Conservation (phyloP, 1,139 yeast species). For the Saccharomycopsis crataegensis region DNA sequence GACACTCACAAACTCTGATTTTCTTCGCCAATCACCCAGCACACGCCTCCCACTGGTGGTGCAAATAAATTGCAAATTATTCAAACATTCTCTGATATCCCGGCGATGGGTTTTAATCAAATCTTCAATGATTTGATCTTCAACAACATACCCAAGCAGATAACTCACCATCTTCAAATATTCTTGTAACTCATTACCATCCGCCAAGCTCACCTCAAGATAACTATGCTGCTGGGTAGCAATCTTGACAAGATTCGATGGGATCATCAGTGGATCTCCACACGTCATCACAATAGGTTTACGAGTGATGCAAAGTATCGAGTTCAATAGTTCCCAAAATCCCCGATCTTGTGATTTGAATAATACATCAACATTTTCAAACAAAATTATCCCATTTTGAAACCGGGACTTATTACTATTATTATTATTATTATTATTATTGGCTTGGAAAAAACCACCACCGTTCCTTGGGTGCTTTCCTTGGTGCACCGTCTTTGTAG, state of each 20-base stretch:
- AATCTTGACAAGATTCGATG: conserved; percentile 41
- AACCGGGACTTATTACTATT: conserved; percentile 28
- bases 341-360: conserved; percentile 68
- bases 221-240: conserved; percentile 38
- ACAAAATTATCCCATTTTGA: conserved; percentile 61
- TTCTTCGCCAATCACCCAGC: neutral
- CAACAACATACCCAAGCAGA: conserved; percentile 33
- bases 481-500: conserved; percentile 71
- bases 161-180: conserved; percentile 33
- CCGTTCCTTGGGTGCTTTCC: conserved; percentile 23
- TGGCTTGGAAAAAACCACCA: conserved; percentile 1
- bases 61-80: conserved; percentile 52
- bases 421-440: conserved; percentile 18
- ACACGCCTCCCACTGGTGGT: conserved; percentile 23
- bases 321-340: conserved; percentile 72
- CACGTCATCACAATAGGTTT: conserved; percentile 81
- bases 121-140: conserved; percentile 28
- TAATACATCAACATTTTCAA: conserved; percentile 82
- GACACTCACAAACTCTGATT: too few species aligned
- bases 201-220: conserved; percentile 28
- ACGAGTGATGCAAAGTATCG: conserved; percentile 56
- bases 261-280: conserved; percentile 46
- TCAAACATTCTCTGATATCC: conserved; percentile 53
- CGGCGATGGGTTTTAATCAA: conserved; percentile 31
- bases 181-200: conserved; percentile 26